Evolutionary conservation across 345 rosid genomes (phyloP).

Genomic region (Sonneratia caseolaris): DNA sequence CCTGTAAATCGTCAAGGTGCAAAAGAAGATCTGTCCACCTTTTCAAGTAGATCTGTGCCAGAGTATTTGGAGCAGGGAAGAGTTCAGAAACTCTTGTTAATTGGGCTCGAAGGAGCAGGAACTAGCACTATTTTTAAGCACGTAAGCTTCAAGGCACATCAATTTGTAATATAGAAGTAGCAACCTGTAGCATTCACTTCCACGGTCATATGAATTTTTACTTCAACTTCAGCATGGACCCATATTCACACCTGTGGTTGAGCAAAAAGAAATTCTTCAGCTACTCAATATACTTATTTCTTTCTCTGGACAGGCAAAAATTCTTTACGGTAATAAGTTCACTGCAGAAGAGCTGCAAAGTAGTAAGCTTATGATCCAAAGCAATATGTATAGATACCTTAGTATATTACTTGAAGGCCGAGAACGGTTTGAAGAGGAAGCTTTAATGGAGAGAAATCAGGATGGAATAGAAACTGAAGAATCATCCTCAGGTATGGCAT

Average conservation of each 20-base stretch:
- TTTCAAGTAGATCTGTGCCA: constrained; percentile 32
- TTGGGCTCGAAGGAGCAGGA: constrained; percentile 53
- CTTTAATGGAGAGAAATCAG: constrained; percentile 17
- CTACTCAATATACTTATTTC: background rate
- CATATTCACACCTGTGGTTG: background rate
- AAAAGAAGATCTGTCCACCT: constrained; percentile 30
- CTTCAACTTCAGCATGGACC: background rate
- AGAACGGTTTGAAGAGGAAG: constrained; percentile 55
- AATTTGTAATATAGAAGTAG: background rate
- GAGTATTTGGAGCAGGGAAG: constrained; percentile 42
- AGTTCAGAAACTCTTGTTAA: constrained; percentile 43
- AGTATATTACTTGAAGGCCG: constrained; percentile 59
- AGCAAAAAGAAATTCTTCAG: background rate
- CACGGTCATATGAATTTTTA: background rate
- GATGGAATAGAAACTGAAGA: constrained; percentile 14
- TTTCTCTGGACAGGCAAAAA: constrained; percentile 30
- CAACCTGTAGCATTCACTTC: background rate
- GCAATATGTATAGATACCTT: constrained; percentile 56
- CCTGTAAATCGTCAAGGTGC: constrained; percentile 28
- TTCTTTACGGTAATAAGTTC: constrained; percentile 44
- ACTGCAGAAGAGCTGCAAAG: constrained; percentile 41
- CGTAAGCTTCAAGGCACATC: constrained; percentile 16
- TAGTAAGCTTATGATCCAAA: constrained; percentile 58
- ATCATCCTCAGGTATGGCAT: constrained; percentile 27
- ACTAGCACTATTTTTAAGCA: constrained; percentile 61